phyloP scores from a whole-genome alignment of 2,329 filamentous ascomycete genomes.

The Cyphellophora attinorum region DNA sequence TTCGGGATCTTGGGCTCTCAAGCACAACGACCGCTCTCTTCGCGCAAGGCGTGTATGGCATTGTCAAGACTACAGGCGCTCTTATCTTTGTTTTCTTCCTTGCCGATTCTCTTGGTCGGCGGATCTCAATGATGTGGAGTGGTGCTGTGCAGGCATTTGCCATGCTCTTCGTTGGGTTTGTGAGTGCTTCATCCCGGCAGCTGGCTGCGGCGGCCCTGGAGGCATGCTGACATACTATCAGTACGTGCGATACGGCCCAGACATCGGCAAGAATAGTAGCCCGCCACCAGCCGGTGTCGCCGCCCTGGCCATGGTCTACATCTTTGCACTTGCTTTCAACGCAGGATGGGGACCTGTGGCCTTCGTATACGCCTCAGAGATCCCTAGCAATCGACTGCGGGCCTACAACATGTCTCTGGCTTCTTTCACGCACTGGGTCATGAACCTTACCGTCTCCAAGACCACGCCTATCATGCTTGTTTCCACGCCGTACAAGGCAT shows the following conservation, averaged over 20 bases:
- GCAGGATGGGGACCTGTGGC: constrained; percentile 62
- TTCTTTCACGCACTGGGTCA: constrained; percentile 62
- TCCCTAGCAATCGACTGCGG: constrained; percentile 56
- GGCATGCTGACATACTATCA: too few relatives aligned
- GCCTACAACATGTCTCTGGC: constrained; percentile 59
- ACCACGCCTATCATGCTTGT: constrained; percentile 44
- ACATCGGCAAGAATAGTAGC: constrained; percentile 38
- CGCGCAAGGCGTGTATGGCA: constrained; percentile 64
- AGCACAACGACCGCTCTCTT: constrained; percentile 53
- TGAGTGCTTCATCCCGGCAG: too few relatives aligned
- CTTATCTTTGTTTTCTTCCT: constrained; percentile 56
- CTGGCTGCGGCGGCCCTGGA: too few relatives aligned
- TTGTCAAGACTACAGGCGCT: constrained; percentile 59
- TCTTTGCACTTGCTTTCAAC: constrained; percentile 62
- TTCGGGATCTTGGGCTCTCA: constrained; percentile 53
- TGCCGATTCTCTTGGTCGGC: constrained; percentile 60
- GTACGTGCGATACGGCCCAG: constrained; percentile 56
- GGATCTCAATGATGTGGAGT: constrained; percentile 55
- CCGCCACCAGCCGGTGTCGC: constrained; percentile 57
- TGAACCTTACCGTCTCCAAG: constrained; percentile 63
- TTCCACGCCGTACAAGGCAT: constrained; percentile 48
- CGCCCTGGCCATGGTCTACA: constrained; percentile 61
- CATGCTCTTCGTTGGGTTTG: constrained; percentile 63
- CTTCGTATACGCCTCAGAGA: constrained; percentile 65
- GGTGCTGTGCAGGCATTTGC: constrained; percentile 51